Evolutionary conservation across 176 grass and related monocot genomes (phyloP), one percentile per base, ranked within the genome.

Genomic region (Avena eriantha): DNA sequence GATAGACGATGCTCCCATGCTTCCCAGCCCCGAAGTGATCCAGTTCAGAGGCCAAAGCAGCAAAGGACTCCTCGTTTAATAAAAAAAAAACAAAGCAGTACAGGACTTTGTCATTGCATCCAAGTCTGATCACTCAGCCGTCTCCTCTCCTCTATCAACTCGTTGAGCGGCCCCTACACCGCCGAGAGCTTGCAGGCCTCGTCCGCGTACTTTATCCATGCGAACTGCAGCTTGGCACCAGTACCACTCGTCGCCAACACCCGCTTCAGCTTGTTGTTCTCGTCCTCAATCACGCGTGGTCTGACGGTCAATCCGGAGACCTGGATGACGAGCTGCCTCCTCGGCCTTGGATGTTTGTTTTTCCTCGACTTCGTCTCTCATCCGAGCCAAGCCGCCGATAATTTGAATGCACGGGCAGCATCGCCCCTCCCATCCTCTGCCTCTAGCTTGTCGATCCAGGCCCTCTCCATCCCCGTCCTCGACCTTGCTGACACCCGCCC

Each of bases 221-320:
- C 33, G 11, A 88, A 67, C 79, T 89, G 89, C 26, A 93, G 83
- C 76, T 97, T 90, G 75, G 1, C 69, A 19, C 92, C 86, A 73
- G 1, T 61, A 19, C 92, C 86, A 73, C 90, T 91, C 89, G 80
- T 92, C 6, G 82, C 68, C 53, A 97, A 69, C 76, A 68, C 79
- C 87, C 92, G 83, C 88, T 91, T 92, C 66, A 97, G 85, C 23
- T 69, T 81, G 65, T 49, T 87, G 85, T 94, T 97, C 84, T 94
- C 88, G 21, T 97, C 88, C 86, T 97, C 95, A 26, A 91, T 80
- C 8, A 73, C 84, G 8, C 85, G 90, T 11, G 93, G 83, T 86
- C 80, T 94, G 34, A 58, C 76, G 79, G 76, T 24, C 16, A 6
- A 51, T 51, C 49, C 2, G 14, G 49, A 51, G 49, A 50, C 55